Base-by-base conservation (phyloP, 352 stramenopile genomes). In the Pseudoperonospora humuli region DNA sequence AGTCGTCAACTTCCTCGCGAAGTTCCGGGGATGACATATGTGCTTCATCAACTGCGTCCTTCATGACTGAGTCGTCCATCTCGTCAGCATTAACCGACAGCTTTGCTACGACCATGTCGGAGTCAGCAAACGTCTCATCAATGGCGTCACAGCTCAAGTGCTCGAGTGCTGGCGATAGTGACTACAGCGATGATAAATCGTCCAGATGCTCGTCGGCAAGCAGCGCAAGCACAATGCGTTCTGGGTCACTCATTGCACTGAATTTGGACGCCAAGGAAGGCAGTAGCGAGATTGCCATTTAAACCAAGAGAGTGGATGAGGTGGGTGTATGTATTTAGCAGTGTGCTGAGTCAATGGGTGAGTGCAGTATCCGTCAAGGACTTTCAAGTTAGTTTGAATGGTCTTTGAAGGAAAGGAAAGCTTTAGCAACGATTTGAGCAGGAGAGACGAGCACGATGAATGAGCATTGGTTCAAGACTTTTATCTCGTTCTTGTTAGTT, bases 251-350 rank as follows among this genome's bases (percentile, higher is more conserved):
- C 27, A 75, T 75, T 39, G 57, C 52, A 8, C 32, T 70, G 13
- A 61, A 67, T 15, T 25, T 65, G 26, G 53, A 70, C 9, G 54
- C 56, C 13, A 66, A 66, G 46, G 50, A 54, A 33, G 50, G 49
- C 20, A 48, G 45, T 39, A 69, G 50, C 18, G 59, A 69, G 46
- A 61, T 69, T 33, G 59, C 59, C 45, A 69, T 69, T 44, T 69
- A 65, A 39, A 37, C 9, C 5, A 9, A 35, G 8, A 10, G 5
- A 44, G 13, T 18, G 39, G 7, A 29, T 13, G 29, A 26, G n/a
- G 27, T 20, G 48, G 11, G 29, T 62, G 39, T 40, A 58, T 64
- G 54, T 61, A 54, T 61, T 68, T 54, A 64, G 53, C 52, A 50
- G 48, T 50, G 50, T 27, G 44, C 28, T 39, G 39, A 14, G 45